A percentile compares a stretch with the other conserved stretches of the same genome.
phyloP scores from a whole-genome alignment of 1,284 basidiomycete genomes.

The Apiotrichum brassicae region DNA sequence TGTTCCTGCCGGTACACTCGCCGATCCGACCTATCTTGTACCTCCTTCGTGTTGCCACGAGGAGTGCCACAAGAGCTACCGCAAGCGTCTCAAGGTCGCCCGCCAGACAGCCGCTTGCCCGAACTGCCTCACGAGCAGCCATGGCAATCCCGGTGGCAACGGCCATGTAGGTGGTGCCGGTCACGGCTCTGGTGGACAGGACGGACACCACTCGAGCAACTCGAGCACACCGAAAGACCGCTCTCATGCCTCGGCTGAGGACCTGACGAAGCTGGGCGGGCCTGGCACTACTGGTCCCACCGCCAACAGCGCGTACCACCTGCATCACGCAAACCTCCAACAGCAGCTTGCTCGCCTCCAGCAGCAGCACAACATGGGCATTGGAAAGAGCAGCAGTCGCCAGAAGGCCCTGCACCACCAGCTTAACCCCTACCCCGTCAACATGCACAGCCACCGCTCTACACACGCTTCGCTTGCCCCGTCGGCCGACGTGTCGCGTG shows the following conservation, averaged over 20 bases:
- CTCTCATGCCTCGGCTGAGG: constrained; percentile 30
- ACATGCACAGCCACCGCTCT: constrained; percentile 31
- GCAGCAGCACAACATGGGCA: constrained; percentile 30
- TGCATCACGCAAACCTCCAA: constrained; percentile 36
- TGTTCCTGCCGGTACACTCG: constrained; percentile 46
- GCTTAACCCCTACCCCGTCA: constrained; percentile 38
- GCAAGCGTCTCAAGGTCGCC: constrained; percentile 48
- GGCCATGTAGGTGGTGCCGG: constrained; percentile 23
- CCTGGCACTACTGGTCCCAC: constrained; percentile 9
- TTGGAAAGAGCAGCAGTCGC: constrained; percentile 4
- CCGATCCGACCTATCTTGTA: constrained; percentile 47
- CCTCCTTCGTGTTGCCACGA: constrained; percentile 51
- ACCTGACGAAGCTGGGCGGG: constrained; percentile 28
- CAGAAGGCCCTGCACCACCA: constrained; percentile 19
- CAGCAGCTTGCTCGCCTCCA: constrained; percentile 34
- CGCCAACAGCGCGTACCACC: constrained; percentile 24
- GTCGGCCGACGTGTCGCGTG: constrained; percentile 40
- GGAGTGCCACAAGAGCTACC: constrained; percentile 51
- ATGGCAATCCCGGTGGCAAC: constrained; percentile 17
- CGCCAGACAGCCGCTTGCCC: constrained; percentile 46
- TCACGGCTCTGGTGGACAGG: constrained; percentile 23
- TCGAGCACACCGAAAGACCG: constrained; percentile 43
- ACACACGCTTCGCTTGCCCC: constrained; percentile 20
- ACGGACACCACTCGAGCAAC: constrained; percentile 35
- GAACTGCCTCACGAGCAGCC: constrained; percentile 37